Base-by-base conservation (phyloP, 441 rosid species). In the Brassica hybrid region DNA sequence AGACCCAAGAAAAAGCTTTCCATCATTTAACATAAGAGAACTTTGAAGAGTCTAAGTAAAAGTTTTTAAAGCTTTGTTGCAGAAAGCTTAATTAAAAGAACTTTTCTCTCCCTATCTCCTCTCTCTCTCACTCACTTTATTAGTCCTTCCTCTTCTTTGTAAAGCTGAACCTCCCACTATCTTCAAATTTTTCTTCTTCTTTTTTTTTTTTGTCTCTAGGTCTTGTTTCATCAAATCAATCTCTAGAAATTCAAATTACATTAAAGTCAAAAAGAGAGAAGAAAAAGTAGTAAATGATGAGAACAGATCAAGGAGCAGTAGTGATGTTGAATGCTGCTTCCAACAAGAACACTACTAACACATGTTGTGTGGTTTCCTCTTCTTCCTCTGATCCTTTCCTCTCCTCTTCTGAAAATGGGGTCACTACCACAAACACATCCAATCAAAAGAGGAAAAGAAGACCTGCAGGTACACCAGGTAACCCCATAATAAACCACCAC, bases 401-500 rank as follows among this genome's bases (percentile, higher is more conserved):
- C 62, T 80, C 89, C 30, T 81, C 90, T 81, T 77, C 76, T 12
- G 89, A 83, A 75, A 89, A 85, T 87, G 94, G 87, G 79, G 78
- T 80, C 86, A 68, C 72, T 43, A 64, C 84, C 80, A 85, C 79
- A 72, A 72, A 76, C 48, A 76, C 80, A 54, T 76, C 80, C 83
- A 76, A 77, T 80, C 80, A 81, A 69, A 90, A 88, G 79, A 88
- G 93, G 69, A 92, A 88, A 87, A 84, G 98, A 74, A 88, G 90
- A 76, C 96, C 98, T 34, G 98, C 97, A 8, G 98, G 98, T 65
- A 90, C 97, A 17, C 98, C 98, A 83, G 97, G 98, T 91, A 88
- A 13, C 8, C 10, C 43, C 43, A 9, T 73, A 57, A 77, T 77
- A 65, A 65, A 62, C 48, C 72, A 73, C 74, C 78, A 67, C 74